Base-by-base conservation (phyloP, 768 basidiomycete species). In the Rhizopogon vesiculosus region DNA sequence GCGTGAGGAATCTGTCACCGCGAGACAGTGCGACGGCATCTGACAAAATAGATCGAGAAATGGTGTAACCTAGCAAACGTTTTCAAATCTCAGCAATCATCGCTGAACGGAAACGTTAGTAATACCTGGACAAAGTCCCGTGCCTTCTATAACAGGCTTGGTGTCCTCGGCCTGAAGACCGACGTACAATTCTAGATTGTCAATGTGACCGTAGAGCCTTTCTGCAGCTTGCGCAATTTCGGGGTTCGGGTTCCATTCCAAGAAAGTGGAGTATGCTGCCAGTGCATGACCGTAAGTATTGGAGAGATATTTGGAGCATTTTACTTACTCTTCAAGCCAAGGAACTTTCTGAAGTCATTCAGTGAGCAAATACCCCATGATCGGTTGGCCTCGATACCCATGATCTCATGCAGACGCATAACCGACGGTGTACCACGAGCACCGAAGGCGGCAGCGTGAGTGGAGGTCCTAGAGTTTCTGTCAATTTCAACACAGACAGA, bases 11-110 rank as follows among this genome's bases (percentile, higher is more conserved):
- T 53, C 91, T 78, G 64, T 93, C 91, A 29, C 91, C 91, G 52
- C 91, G 85, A 46, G 89, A 91, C 53, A 93, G 82, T 10, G 91
- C 89, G 54, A 93, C 87, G 28, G 91, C 91, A 64, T 93, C 91
- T 59, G 84, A 83, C 35, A 93, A 82, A 62, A 93, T 93, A 6
- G 91, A 90, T 33, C 91, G 84, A 62, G 87, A 87, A 63, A 91
- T 82, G 9, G 91, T 93, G 70, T 89, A 93, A 13, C 84, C 86
- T 86, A 54, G 3, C 15, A 18, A 38, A 56, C 16, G 52, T 56
- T 16, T 42, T 25, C 25, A 35, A 25, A 18, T 35, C 42, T 28
- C 45, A 35, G 42, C 2, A 1, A 16, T 3, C 0, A 16, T 9
- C 3, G 6, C 8, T n/a, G 9, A 28, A 33, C 15, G 22, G 7